These are phyloP conservation scores for Cetradonia linearis DNA, from an alignment of 495 filamentous ascomycete species.

Conservation along the genomic window DNA sequence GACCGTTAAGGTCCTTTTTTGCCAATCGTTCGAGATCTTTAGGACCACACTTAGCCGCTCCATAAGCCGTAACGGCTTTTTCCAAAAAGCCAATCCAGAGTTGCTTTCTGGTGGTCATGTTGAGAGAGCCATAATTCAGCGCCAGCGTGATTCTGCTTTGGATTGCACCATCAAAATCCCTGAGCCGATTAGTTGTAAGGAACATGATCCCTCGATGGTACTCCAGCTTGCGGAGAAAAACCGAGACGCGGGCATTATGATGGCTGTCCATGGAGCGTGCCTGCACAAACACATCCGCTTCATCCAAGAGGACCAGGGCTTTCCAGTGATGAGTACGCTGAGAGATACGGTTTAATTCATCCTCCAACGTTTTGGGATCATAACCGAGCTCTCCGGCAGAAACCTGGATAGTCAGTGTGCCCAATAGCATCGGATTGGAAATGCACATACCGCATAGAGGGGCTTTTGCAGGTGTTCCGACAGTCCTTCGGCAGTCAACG, in stretches of 20 bases:
- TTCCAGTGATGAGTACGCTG: conserved; percentile 24
- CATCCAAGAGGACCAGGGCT: conserved; percentile 37
- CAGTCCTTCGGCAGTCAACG: conserved; percentile 22
- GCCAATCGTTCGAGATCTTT: conserved; percentile 7
- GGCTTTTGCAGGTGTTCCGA: conserved; percentile 20
- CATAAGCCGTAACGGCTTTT: neutral
- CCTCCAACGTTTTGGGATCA: conserved; percentile 16
- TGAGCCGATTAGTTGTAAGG: conserved; percentile 43
- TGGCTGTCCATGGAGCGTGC: conserved; percentile 28
- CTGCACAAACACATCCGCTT: conserved; percentile 40
- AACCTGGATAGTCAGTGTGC: conserved; percentile 15
- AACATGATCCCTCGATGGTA: conserved; percentile 50
- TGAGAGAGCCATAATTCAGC: conserved; percentile 9
- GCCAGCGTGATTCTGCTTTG: conserved; percentile 19
- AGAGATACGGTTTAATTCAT: conserved; percentile 14
- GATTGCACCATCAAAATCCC: conserved; percentile 41
- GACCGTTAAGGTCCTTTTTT: conserved; percentile 12
- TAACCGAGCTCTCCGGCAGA: conserved; percentile 19
- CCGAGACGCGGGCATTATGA: conserved; percentile 37
- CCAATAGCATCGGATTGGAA: conserved; percentile 18
- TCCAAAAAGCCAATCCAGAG: conserved; percentile 14
- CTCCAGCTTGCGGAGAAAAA: conserved; percentile 45
- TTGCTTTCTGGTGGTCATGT: conserved; percentile 3
- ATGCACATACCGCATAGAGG: conserved; percentile 21
- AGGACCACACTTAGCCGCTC: conserved; percentile 1